Evolutionary conservation across 2,329 filamentous ascomycete genomes (phyloP), one percentile per base, ranked within the genome.

Genomic region (Tolypocladium guangdongense): DNA sequence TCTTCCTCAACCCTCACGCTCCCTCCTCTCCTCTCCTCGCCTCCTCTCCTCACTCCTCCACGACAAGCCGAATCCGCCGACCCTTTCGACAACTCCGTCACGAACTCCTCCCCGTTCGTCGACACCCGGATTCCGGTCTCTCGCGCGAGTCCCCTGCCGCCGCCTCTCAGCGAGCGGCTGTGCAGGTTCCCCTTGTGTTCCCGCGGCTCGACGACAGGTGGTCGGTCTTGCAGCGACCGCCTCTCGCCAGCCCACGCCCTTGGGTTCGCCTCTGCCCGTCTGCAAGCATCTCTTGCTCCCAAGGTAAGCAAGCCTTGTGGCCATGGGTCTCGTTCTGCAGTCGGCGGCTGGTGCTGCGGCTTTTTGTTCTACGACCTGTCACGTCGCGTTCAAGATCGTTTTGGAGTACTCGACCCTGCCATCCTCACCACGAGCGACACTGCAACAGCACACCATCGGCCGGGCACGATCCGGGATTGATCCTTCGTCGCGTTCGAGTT

Each of bases 21-120:
- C 37, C 51, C 50, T 53, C 51, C 50, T 53, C 41, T 37, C 55
- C 53, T 55, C 54, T 51, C 58, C 47, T 53, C 51, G 55, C 57
- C 58, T 57, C 56, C 55, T 56, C 57, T 55, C 55, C 57, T 55
- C 50, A 46, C 56, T 55, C 52, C 59, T 60, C 61, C 62, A 64
- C 66, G 64, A 65, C 56, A 60, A 60, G 57, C 65, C 64, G 68
- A 71, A 70, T 68, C 68, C 66, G 62, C 63, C 67, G 57, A 69
- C 57, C 57, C 57, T 57, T 56, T 59, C 60, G 66, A 68, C 65
- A 69, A 68, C 50, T 52, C 52, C 62, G 63, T 69, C 67, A 61
- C 65, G 66, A 63, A 63, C 56, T 52, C 43, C 48, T 48, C 58
- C 56, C 41, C 46, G 57, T 63, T 64, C 60, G 60, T 58, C 51